Conservation (phyloP, 495 filamentous ascomycete species). For the Tuber aestivum region DNA sequence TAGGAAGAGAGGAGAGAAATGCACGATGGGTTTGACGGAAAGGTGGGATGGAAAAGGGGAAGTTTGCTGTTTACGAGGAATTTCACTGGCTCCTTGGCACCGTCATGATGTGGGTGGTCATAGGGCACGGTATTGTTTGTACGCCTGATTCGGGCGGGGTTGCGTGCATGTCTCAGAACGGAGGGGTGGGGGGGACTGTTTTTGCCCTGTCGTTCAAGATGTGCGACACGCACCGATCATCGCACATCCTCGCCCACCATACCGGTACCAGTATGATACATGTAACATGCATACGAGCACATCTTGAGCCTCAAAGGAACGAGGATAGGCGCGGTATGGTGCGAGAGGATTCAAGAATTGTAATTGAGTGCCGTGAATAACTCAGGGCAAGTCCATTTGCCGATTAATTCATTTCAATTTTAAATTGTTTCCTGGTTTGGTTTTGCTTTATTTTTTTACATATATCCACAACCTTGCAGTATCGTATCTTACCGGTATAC, state of each 20-base stretch:
- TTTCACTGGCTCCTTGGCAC: neutral
- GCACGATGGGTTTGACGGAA: neutral
- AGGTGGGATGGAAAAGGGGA: neutral
- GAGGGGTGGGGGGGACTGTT: neutral
- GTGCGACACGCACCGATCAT: neutral
- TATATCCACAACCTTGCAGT: too few species aligned
- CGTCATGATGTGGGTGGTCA: neutral
- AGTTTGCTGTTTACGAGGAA: neutral
- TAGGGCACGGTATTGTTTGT: neutral
- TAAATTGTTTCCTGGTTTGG: neutral
- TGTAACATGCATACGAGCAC: neutral
- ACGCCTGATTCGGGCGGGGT: neutral
- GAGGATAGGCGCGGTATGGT: neutral
- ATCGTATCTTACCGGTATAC: too few species aligned
- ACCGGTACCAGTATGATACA: too few species aligned
- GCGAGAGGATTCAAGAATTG: neutral
- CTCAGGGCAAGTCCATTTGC: neutral
- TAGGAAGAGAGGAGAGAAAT: neutral
- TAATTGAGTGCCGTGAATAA: neutral
- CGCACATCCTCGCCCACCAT: neutral
- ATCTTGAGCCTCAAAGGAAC: neutral
- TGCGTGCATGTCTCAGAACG: conserved; percentile 2
- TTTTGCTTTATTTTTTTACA: neutral
- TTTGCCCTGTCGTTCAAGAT: neutral
- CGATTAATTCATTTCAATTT: neutral